Evolutionary conservation across 129 eudicot genomes (phyloP).

Genomic region (Lactuca sativa): DNA sequence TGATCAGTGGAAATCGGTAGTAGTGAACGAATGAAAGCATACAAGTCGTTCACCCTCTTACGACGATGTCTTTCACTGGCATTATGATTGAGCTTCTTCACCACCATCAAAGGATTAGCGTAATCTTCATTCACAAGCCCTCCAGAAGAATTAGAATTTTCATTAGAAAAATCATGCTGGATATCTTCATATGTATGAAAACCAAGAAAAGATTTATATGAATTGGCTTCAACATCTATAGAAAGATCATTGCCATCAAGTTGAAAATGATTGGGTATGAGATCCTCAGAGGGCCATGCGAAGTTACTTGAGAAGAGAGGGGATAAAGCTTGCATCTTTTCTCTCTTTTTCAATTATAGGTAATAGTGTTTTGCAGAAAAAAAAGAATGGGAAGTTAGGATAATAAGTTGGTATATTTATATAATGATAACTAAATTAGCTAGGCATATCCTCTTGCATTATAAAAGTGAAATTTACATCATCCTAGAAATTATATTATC

Average conservation of each 20-base stretch:
- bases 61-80: slow-evolving; percentile 65
- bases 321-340: slow-evolving; percentile 30
- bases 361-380: too few species aligned
- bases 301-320: slow-evolving; percentile 22
- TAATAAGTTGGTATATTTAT: slow-evolving; percentile 6
- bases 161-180: neutral
- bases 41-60: slow-evolving; percentile 49
- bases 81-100: slow-evolving; percentile 54
- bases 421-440: too few species aligned
- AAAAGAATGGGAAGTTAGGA: neutral
- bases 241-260: neutral
- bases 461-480: neutral
- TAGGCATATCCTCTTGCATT: slow-evolving; percentile 4
- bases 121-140: neutral
- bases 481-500: neutral
- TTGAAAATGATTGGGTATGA: neutral
- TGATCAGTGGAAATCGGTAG: slow-evolving; percentile 44
- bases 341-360: neutral
- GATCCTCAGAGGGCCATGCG: slow-evolving; percentile 31
- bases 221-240: neutral
- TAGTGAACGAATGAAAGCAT: slow-evolving; percentile 47
- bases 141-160: slow-evolving; percentile 1
- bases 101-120: neutral
- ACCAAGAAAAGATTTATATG: neutral
- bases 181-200: neutral